Percentiles rank a stretch among this genome's conserved stretches.
phyloP scores from a whole-genome alignment of 768 basidiomycete genomes.

The Pleurotus citrinopileatus region DNA sequence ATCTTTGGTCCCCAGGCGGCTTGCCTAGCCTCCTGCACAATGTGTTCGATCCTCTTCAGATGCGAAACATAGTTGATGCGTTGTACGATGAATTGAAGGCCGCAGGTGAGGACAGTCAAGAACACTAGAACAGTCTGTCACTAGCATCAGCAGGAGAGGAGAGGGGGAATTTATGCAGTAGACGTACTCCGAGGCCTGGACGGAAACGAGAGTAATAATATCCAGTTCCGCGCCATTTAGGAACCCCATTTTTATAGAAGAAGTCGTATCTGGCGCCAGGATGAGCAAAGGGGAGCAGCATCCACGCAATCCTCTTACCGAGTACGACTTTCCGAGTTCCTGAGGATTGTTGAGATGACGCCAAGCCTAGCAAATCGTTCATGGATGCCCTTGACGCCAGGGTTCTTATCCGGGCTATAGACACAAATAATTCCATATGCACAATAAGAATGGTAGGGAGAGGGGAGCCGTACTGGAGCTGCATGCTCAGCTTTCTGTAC shows the following conservation, averaged over 20 bases:
- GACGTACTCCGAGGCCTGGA: slow-evolving; percentile 78
- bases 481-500: slow-evolving; percentile 88
- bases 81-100: slow-evolving; percentile 80
- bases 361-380: slow-evolving; percentile 93
- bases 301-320: slow-evolving; percentile 44
- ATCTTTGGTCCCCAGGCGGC: slow-evolving; percentile 84
- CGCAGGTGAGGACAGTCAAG: slow-evolving; percentile 73
- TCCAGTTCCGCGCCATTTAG: slow-evolving; percentile 93
- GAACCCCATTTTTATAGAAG: slow-evolving; percentile 98
- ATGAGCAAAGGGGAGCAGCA: slow-evolving; percentile 6
- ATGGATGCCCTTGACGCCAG: slow-evolving; percentile 73
- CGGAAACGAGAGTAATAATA: slow-evolving; percentile 97
- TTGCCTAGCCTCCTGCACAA: slow-evolving; percentile 57
- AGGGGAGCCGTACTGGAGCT: slow-evolving; percentile 69
- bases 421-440: slow-evolving; percentile 4
- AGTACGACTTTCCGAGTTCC: slow-evolving; percentile 71
- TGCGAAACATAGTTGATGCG: slow-evolving; percentile 75
- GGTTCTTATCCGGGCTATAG: slow-evolving; percentile 92
- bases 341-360: slow-evolving; percentile 78
- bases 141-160: background rate
- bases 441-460: background rate
- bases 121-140: slow-evolving; percentile 72
- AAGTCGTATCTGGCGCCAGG: slow-evolving; percentile 65
- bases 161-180: too few species aligned
- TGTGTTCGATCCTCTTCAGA: slow-evolving; percentile 59